Evolutionary conservation across 1,284 basidiomycete species (phyloP), one percentile per base, ranked within the genome.

Genomic region (Ceratobasidium sp.): DNA sequence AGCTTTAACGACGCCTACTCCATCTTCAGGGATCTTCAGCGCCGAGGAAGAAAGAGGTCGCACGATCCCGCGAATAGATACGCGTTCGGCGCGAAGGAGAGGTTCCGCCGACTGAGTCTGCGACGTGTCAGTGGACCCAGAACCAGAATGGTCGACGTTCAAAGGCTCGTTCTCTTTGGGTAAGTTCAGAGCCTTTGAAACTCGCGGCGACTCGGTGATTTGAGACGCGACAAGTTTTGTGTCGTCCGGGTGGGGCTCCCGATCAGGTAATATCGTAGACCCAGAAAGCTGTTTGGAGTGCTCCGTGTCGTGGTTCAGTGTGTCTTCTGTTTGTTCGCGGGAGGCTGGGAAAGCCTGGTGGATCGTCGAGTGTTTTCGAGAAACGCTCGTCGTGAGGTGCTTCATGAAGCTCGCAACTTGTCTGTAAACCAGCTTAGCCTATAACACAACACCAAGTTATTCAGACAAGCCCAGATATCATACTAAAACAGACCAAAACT

Each of bases 1-100:
- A 21, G 78, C 78, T 70, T 83, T 81, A 76, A 84, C 80, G 13
- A 79, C 35, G 0, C 84, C 84, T 9, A 85, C 73, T 18, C 81
- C 77, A 6, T 81, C 78, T 4, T 75, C 74, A 30, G 72, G 72
- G 43, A 75, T 58, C 11, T 52, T 28, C 41, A 75, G 47, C 23
- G 74, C 58, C 44, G 71, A 67, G 23, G 62, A 55, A 16, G 66
- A 64, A 81, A 83, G 28, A 75, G 79, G 0, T 79, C 80, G 59
- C 83, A 79, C 0, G 77, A n/a, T 80, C 1, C 82, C 74, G 41
- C 61, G 74, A 14, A 75, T 75, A n/a, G 75, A 75, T 80, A 83
- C 46, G 78, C 82, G 73, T 80, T 82, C 64, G 79, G 67, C 67
- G 18, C 55, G 67, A 13, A 71, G 23, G 32, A 71, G 67, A 52